Base-by-base conservation (phyloP, 1,284 basidiomycete species). In the Inonotus obliquus region DNA sequence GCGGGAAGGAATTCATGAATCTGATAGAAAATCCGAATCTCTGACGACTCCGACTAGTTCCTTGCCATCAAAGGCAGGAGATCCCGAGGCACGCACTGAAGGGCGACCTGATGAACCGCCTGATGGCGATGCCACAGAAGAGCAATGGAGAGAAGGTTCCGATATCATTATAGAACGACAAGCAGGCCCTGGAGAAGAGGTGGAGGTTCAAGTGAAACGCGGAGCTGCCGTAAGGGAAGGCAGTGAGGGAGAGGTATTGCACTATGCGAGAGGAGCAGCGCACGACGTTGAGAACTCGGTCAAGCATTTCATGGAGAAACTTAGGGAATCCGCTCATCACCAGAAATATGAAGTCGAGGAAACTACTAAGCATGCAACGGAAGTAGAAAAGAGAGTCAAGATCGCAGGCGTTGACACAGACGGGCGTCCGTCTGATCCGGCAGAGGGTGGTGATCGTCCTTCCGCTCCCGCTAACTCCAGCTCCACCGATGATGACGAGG, bases 91-190 rank as follows among this genome's bases (percentile, higher is more conserved):
- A 56, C 58, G 60, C 45, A 73, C 73, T 66, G 68, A 72, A 27
- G 63, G 56, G 1, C 54, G 60, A 11, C 41, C 63, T 44, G 76
- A 79, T 59, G 72, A 68, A n/a, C 72, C 72, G 9, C 78, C 78
- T 1, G 79, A 85, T 66, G 81, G 81, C 25, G 70, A 64, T 3
- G 79, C 79, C 51, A 66, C 68, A 13, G 60, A 76, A 14, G 71
- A 76, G 29, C 84, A 89, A 68, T 92, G 87, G 82, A 76, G 78
- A 66, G 89, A 93, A 70, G 91, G 91, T 2, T 74, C 78, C 39
- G 80, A 91, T 69, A 76, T 79, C 41, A 73, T 95, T 44, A 78
- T 90, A 61, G 91, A 92, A 73, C 76, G 81, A 51, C 77, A 78
- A 27, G 66, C 66, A 1, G 79, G 79, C 0, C 79, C 81, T n/a